Evolutionary conservation across 441 rosid genomes (phyloP), one percentile per base, ranked within the genome.

Genomic region (Daphne laureola): DNA sequence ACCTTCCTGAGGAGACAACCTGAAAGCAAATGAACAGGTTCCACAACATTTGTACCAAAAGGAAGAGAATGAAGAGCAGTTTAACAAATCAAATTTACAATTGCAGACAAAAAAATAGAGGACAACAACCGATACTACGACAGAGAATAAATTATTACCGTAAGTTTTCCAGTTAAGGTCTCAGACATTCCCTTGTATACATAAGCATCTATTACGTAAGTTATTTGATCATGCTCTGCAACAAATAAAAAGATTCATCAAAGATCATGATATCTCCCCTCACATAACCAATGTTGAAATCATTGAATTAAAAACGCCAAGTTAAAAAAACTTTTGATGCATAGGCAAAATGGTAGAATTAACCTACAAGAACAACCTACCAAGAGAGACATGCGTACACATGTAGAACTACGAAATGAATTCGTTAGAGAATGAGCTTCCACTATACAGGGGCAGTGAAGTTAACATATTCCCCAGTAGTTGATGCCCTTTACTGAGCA

Each of bases 1-100:
- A 67, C 57, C 68, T 75, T 73, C 98, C 98, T n/a, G 96, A 88
- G 55, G 91, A 76, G 49, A 79, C 62, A 51, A 88, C 80, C 98
- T 91, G 45, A 66, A 59, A 61, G 54, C 40, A 15, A 61, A 38
- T 12, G 55, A 65, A 72, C 58, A 43, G 8, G 65, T 64, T 74
- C 54, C 50, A 47, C 25, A 43, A 15, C 55, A 72, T 38, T 51
- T 54, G 38, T 54, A 59, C 43, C 54, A 62, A 64, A 62, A 48
- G 12, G 54, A 38, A 23, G 7, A 25, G 51, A 47, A 53, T 35
- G 56, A 41, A 25, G 15, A 16, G 38, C 26, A 35, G 43, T 64
- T 31, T 7, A 62, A 51, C 45, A 52, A 41, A 59, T 47, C 53
- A 53, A 44, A 53, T 46, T 15, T 12, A 35, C 14, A 47, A 41